Evolutionary conservation across 768 basidiomycete genomes (phyloP).

Genomic region (Naganishia vaughanmartiniae): DNA sequence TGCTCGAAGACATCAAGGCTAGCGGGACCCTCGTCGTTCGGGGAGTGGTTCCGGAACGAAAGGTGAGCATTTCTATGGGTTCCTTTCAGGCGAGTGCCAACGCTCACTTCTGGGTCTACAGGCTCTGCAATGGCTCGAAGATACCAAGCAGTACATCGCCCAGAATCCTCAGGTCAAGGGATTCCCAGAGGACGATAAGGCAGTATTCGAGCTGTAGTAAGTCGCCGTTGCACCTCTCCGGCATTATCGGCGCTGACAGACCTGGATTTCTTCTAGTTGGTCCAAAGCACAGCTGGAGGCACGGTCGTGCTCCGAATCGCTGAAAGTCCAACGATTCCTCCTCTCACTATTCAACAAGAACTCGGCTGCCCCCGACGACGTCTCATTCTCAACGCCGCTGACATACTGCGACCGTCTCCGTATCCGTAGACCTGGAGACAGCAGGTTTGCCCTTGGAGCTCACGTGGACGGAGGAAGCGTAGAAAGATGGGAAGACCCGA

Average conservation of each 20-base stretch:
- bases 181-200: conserved; percentile 64
- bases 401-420: conserved; percentile 74
- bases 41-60: conserved; percentile 58
- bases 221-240: not conserved
- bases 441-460: conserved; percentile 65
- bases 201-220: conserved; percentile 57
- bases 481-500: conserved; percentile 58
- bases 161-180: conserved; percentile 51
- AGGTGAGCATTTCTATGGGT: conserved; percentile 12
- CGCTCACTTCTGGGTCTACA: not conserved
- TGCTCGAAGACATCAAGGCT: conserved; percentile 54
- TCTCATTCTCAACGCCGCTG: conserved; percentile 59
- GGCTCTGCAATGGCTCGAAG: conserved; percentile 54
- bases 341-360: conserved; percentile 25
- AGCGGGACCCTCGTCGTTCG: conserved; percentile 62
- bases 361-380: not conserved
- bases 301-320: conserved; percentile 63
- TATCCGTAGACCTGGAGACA: conserved; percentile 69
- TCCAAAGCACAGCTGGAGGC: conserved; percentile 64
- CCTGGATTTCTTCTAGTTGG: conserved; percentile 53
- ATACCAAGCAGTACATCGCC: conserved; percentile 48
- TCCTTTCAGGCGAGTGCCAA: not conserved
- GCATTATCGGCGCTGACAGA: not conserved
- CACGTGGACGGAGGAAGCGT: conserved; percentile 69
- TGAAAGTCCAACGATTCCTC: conserved; percentile 59